Evolutionary conservation across 208 protist genomes (phyloP).

Genomic region (Endotrypanum monterogeii): DNA sequence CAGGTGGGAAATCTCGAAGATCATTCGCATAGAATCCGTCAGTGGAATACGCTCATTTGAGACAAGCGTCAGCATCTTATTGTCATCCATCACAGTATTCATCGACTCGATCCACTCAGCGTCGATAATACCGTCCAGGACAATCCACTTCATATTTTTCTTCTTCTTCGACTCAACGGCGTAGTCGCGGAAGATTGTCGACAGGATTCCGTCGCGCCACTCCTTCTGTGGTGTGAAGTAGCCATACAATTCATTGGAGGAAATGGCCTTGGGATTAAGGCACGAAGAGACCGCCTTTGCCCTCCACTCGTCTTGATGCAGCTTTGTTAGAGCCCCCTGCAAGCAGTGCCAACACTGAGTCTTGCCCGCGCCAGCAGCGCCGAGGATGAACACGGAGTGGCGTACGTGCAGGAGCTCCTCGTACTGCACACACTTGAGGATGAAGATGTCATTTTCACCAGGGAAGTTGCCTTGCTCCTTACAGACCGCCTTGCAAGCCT

Average conservation of each 20-base stretch:
- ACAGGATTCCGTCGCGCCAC: conserved; percentile 97
- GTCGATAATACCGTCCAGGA: conserved; percentile 99
- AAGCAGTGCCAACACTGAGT: conserved; percentile 97
- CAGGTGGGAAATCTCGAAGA: conserved; percentile 98
- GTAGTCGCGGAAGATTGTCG: conserved; percentile 96
- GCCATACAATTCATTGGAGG: conserved; percentile 98
- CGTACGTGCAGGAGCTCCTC: conserved; percentile 98
- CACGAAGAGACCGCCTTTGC: conserved; percentile 91
- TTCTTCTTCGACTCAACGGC: conserved; percentile 95
- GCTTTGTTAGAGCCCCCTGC: conserved; percentile 89
- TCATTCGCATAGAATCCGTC: conserved; percentile 97
- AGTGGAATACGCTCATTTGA: conserved; percentile 99
- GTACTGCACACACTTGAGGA: conserved; percentile 98
- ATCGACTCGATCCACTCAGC: conserved; percentile 99
- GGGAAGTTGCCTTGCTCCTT: conserved; percentile 92
- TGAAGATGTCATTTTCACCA: conserved; percentile 98
- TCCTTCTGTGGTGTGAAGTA: conserved; percentile 97
- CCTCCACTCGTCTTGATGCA: conserved; percentile 92
- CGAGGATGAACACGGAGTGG: conserved; percentile 98
- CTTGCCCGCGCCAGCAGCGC: conserved; percentile 96
- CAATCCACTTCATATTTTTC: conserved; percentile 97
- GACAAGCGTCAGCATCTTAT: conserved; percentile 98
- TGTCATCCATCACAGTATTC: conserved; percentile 99
- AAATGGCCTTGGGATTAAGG: conserved; percentile 99
- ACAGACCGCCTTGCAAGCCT: conserved; percentile 91